Base-by-base conservation (phyloP, 1,284 basidiomycete genomes). In the Agaricales sp. region DNA sequence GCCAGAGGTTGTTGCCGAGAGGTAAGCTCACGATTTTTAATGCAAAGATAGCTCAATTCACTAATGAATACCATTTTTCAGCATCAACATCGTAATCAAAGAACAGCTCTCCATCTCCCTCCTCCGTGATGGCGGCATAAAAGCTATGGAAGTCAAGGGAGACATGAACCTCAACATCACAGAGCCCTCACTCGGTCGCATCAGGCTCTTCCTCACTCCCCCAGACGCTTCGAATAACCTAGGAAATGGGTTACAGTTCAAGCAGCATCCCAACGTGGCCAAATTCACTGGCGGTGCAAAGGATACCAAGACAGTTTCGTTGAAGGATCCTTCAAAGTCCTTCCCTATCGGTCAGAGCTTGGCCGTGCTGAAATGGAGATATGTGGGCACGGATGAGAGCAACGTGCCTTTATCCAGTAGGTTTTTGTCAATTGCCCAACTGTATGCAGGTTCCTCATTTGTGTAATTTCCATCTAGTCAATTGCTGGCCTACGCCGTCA, bases 181-280 rank as follows among this genome's bases (percentile, higher is more conserved):
- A n/a, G 90, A 94, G 54, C 68, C 88, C 0, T 69, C 77, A 14
- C 67, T 78, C n/a, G 75, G 89, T n/a, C 85, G 89, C 55, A 67
- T 97, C 58, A 80, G 80, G 51, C 71, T 98, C 45, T 68, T 70
- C 6, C 77, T 98, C 25, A 68, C 78, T 1, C 72, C 79, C 11
- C 20, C 13, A 8, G 30, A 11, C 30, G 11, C 20, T 43, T 19
- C 13, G 8, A n/a, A 43, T 43, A 11, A 8, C 8, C 20, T 43
- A 19, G 53, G 66, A n/a, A 70, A 75, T 50, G 82, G 78, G 45
- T 67, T 97, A 30, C 92, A 94, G 66, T 96, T 94, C 77, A 96
- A 97, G 69, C 93, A 97, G 58, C 94, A 97, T 61, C 94, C 95
- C 4, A 88, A 96, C 53, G 88, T 96, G 3, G 89, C 85, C 58